phyloP scores from a whole-genome alignment of 495 filamentous ascomycete genomes.

The Penicillium daleae region DNA sequence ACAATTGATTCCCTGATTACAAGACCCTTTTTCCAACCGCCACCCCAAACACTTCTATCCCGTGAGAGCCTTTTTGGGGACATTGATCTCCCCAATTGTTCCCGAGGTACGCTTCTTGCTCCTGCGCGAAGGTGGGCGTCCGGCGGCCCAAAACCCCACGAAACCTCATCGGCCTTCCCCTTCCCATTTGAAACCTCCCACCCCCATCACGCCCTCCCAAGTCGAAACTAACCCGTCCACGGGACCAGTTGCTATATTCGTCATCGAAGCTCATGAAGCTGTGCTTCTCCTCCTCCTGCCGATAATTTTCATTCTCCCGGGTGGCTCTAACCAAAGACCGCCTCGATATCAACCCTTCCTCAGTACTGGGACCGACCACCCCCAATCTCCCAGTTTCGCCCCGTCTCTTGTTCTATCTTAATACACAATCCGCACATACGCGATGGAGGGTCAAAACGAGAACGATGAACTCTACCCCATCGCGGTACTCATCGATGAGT shows the following conservation, averaged over 20 bases:
- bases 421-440: constrained; percentile 34
- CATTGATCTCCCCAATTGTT: constrained; percentile 25
- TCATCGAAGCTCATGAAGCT: constrained; percentile 22
- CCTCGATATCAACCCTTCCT: constrained; percentile 29
- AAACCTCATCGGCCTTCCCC: constrained; percentile 45
- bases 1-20: constrained; percentile 4
- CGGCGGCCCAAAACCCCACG: constrained; percentile 52
- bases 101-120: constrained; percentile 36
- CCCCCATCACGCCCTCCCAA: constrained; percentile 5
- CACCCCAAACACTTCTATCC: not conserved
- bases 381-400: constrained; percentile 31
- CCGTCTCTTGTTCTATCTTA: constrained; percentile 24
- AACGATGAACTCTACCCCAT: constrained; percentile 99
- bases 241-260: constrained; percentile 4
- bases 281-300: constrained; percentile 3
- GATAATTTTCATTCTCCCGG: constrained; percentile 30
- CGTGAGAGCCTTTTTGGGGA: not conserved
- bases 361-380: constrained; percentile 42
- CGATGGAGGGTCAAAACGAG: constrained; percentile 73
- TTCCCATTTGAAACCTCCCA: constrained; percentile 26
- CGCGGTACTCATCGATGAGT: constrained; percentile 97
- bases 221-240: constrained; percentile 1
- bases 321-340: constrained; percentile 25
- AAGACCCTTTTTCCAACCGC: not conserved
- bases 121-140: constrained; percentile 28